Evolutionary conservation across 2,329 filamentous ascomycete genomes (phyloP).

Genomic region (Colletotrichum cordylinicola): DNA sequence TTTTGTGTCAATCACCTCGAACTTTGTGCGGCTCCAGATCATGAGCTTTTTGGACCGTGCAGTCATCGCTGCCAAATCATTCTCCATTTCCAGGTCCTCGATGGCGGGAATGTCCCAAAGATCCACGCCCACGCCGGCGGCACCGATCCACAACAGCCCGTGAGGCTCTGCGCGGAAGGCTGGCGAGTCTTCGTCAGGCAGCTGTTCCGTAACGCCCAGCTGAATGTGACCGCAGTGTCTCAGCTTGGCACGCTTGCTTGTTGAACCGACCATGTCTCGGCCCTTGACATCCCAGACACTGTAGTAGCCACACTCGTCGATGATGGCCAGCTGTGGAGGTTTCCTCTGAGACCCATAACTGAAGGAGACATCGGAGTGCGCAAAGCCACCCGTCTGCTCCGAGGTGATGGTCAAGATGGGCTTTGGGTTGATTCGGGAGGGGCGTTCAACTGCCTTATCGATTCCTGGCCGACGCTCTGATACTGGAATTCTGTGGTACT

Average conservation of each 20-base stretch:
- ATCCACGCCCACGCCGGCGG: slow-evolving; percentile 25
- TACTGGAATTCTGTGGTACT: slow-evolving; percentile 47
- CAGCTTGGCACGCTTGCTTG: slow-evolving; percentile 36
- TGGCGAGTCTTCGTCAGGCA: slow-evolving; percentile 32
- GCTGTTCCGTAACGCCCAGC: slow-evolving; percentile 39
- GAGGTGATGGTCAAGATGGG: slow-evolving; percentile 58
- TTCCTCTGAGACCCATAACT: slow-evolving; percentile 54
- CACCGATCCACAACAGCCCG: slow-evolving; percentile 48
- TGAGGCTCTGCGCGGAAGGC: slow-evolving; percentile 41
- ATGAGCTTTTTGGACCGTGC: slow-evolving; percentile 29
- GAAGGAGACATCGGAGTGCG: slow-evolving; percentile 70
- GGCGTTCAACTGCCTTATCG: slow-evolving; percentile 27
- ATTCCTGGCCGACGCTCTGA: slow-evolving; percentile 20
- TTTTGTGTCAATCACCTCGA: slow-evolving; percentile 42
- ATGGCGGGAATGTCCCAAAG: slow-evolving; percentile 26
- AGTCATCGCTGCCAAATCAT: slow-evolving; percentile 1
- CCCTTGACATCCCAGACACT: slow-evolving; percentile 66
- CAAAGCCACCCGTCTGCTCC: slow-evolving; percentile 56
- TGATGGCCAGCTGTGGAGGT: slow-evolving; percentile 67
- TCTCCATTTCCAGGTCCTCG: slow-evolving; percentile 9
- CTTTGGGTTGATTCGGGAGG: slow-evolving; percentile 62
- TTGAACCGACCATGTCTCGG: slow-evolving; percentile 38
- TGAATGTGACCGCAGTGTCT: slow-evolving; percentile 49
- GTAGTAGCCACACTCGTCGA: slow-evolving; percentile 72
- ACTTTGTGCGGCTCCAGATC: slow-evolving; percentile 40